Evolutionary conservation across 2,329 filamentous ascomycete genomes (phyloP).

Genomic region (Clathrospora elynae): DNA sequence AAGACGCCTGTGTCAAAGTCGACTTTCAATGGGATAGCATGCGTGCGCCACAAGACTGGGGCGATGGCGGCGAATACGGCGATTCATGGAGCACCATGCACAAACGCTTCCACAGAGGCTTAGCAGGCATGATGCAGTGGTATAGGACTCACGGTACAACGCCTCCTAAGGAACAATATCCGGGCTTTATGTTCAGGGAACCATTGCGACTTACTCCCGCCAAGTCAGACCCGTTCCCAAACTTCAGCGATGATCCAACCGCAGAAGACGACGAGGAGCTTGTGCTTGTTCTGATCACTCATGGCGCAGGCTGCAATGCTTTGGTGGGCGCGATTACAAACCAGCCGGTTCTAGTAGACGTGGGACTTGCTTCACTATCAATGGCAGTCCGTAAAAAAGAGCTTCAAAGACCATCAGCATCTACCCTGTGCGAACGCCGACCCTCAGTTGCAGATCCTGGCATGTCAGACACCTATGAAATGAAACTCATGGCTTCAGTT

Average conservation of each 20-base stretch:
- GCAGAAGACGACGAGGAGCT: constrained; percentile 65
- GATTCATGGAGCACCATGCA: constrained; percentile 99
- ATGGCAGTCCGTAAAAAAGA: constrained; percentile 64
- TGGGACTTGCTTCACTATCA: constrained; percentile 87
- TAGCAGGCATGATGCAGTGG: constrained; percentile 82
- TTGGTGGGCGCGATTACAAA: constrained; percentile 90
- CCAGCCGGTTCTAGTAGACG: constrained; percentile 87
- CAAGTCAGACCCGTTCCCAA: constrained; percentile 38
- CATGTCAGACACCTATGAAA: constrained; percentile 68
- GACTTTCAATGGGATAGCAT: constrained; percentile 98
- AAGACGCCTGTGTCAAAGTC: constrained; percentile 82
- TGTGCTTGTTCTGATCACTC: constrained; percentile 85
- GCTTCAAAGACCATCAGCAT: constrained; percentile 34
- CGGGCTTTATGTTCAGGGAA: constrained; percentile 41
- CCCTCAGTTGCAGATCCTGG: constrained; percentile 52
- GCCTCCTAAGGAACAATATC: constrained; percentile 40
- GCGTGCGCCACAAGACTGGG: constrained; percentile 77
- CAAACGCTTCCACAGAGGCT: constrained; percentile 78
- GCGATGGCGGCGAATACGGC: constrained; percentile 81
- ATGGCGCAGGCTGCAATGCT: constrained; percentile 95
- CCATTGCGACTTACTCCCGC: constrained; percentile 20
- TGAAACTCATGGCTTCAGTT: constrained; percentile 73
- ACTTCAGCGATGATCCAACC: constrained; percentile 44
- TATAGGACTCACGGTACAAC: constrained; percentile 63
- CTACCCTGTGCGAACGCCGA: constrained; percentile 38